Evolutionary conservation across 2,329 filamentous ascomycete genomes (phyloP).

Genomic region (Westerdykella sp.): DNA sequence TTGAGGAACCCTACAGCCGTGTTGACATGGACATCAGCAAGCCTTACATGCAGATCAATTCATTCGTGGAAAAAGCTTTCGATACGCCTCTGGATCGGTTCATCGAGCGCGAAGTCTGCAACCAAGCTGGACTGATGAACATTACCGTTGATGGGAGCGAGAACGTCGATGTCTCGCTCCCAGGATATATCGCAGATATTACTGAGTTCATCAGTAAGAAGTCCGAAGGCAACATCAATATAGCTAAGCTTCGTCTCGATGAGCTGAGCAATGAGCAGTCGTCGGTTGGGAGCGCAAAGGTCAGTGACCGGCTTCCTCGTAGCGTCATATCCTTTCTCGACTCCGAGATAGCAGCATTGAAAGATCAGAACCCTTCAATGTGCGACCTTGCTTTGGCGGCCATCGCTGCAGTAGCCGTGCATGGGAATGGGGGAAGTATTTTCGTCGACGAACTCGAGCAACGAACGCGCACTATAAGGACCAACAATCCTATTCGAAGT

Average conservation of each 20-base stretch:
- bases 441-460: background rate
- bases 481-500: background rate
- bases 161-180: background rate
- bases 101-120: conserved; percentile 1
- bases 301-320: background rate
- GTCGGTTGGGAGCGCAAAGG: background rate
- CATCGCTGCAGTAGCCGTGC: background rate
- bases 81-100: background rate
- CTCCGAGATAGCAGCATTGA: background rate
- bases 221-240: background rate
- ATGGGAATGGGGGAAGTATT: no score
- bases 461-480: background rate
- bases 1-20: background rate
- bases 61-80: background rate
- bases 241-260: conserved; percentile 1
- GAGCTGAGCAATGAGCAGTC: background rate
- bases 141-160: background rate
- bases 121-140: background rate
- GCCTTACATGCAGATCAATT: background rate
- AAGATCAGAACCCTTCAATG: background rate
- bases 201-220: background rate
- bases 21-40: conserved; percentile 1
- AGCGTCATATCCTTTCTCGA: background rate
- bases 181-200: background rate
- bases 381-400: background rate